Base-by-base conservation (phyloP, 352 stramenopile genomes). In the Globisporangium cederbergense region DNA sequence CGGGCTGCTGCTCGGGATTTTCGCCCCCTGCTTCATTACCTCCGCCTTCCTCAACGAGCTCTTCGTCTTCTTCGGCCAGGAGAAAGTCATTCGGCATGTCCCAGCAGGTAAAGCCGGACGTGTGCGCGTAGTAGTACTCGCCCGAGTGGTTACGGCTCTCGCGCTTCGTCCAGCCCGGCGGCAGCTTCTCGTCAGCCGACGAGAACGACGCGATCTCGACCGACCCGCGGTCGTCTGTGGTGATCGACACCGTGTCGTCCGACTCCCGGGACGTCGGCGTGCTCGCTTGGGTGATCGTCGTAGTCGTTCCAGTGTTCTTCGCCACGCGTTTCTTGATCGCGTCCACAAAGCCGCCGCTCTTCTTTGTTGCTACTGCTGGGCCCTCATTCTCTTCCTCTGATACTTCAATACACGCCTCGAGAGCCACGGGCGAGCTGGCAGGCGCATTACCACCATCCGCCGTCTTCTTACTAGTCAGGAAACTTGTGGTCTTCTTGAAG, bases 51-150 rank as follows among this genome's bases (percentile, higher is more conserved):
- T 25, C 22, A 20, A 40, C 8, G 2, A 50, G 52, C 18, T 60
- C 60, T 16, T 65, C 56, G 3, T 54, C 45, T 30, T 61, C 70
- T 38, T 65, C 53, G 10, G 45, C 43, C 18, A 38, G 52, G 22
- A 55, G 40, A 25, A 71, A 40, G 52, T 77, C 65, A 28, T 54
- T 79, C 2, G 86, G 86, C 43, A 88, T 66, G 16, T 90, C 81
- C 83, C 83, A 93, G 55, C 75, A 85, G 13, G 84, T 88, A 46
- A 79, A 75, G 14, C 82, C 78, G 9, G 83, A 80, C 38, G 76
- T 62, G 45, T 91, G 73, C 51, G 81, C 86, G 49, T 86, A 89
- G 63, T 90, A 94, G 57, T 79, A 88, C 6, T 81, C 78, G 3
- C 82, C 80, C 16, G 77, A 76, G 50, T 85, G 77, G 20, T 72